Evolutionary conservation across 208 protist genomes (phyloP), one percentile per base, ranked within the genome.

Genomic region (Trypanosoma rangeli): DNA sequence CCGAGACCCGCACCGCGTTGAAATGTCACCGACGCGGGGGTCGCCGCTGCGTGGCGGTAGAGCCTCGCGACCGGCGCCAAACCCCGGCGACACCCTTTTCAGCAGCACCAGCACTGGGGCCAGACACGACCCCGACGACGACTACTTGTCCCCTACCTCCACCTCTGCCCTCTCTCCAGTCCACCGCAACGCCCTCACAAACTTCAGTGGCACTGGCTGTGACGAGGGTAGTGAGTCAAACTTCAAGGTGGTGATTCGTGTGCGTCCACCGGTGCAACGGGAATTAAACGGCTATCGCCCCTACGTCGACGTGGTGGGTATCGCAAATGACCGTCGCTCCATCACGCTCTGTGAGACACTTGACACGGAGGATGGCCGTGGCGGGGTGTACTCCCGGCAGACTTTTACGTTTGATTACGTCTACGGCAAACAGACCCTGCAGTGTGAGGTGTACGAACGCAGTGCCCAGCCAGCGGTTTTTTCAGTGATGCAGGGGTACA

Each of bases 161-260:
- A 37, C 28, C 24, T 65, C 63, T 26, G 48, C 56, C 33, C 54
- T n/a, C 50, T 48, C 63, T 12, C n/a, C 50, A 29, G 16, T 29
- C 16, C 20, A 48, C 20, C 48, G 29, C 33, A 46, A 64, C 33
- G 16, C 3, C 24, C 39, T 22, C 3, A 22, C 35, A 0, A 54
- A 33, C 46, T 58, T 35, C 64, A 55, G 18, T 53, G 35, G 48
- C 50, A 35, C 7, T 15, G 29, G 57, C 10, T 2, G 31, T 15
- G 68, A 66, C 37, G 62, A 64, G 3, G n/a, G 53, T 20, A 22
- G 39, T 57, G 64, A 68, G 44, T 65, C 64, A 26, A 93, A 94
- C 79, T 85, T 97, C 42, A 93, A 80, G 22, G 94, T 97, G 35
- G 88, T 89, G 15, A 86, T 97, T 53, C 86, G 94, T 31, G 87